A percentile compares a stretch with the other conserved stretches of the same genome.
These are phyloP conservation scores for Coffea eugenioides DNA, from an alignment of 257 asterid species.

Conservation along the genomic window DNA sequence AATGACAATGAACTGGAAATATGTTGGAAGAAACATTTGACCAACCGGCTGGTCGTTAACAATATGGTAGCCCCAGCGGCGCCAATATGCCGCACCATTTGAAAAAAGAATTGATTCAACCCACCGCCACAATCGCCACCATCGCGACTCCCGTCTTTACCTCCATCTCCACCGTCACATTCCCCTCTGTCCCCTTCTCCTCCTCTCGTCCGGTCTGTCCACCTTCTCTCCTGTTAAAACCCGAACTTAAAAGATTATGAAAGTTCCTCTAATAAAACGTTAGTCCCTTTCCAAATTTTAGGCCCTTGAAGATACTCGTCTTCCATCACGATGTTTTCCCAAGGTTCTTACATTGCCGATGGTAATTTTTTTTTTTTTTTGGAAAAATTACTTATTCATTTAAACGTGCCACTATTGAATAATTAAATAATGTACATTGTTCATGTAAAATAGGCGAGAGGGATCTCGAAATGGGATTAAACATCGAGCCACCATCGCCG, in stretches of 20 bases:
- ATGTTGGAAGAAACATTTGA: not conserved
- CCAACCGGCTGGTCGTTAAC: conserved; percentile 9
- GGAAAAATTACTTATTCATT: no score
- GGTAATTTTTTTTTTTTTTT: conserved; percentile 7
- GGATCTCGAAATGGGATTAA: conserved; percentile 46
- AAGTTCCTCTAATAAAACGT: not conserved
- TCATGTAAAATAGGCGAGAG: conserved; percentile 27
- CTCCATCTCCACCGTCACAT: conserved; percentile 16
- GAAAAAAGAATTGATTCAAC: conserved; percentile 3
- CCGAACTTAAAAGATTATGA: not conserved
- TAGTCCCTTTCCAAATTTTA: not conserved
- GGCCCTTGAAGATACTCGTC: not conserved
- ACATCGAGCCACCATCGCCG: conserved; percentile 30
- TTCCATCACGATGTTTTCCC: conserved; percentile 1
- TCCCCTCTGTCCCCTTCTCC: conserved; percentile 30
- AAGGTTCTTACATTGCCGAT: not conserved
- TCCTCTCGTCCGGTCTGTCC: conserved; percentile 2
- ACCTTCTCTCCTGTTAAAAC: not conserved
- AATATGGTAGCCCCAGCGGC: conserved; percentile 27
- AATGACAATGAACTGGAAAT: not conserved
- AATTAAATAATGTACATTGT: no score
- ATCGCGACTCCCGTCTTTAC: conserved; percentile 16
- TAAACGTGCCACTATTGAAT: not conserved
- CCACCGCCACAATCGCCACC: conserved; percentile 22
- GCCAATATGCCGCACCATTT: conserved; percentile 23